Evolutionary conservation across 2,329 filamentous ascomycete species (phyloP), one percentile per base, ranked within the genome.

Genomic region (Leptographium wingfieldii): DNA sequence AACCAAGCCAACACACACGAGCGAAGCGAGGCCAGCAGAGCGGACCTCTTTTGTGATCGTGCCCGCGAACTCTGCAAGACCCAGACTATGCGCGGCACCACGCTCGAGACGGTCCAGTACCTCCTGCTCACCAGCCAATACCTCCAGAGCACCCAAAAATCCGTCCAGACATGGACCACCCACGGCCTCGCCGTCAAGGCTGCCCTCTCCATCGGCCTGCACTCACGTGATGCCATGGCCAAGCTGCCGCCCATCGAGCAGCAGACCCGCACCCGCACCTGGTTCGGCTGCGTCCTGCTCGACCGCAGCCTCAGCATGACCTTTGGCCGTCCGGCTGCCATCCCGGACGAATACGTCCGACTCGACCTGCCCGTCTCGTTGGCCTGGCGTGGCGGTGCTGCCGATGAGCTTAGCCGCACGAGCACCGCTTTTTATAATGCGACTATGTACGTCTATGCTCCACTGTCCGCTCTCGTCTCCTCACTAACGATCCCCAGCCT

Each of bases 101-200:
- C 72, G 38, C 63, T 80, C 0, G 78, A 80, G 9, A 53, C 40
- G 73, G 78, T 81, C 0, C 77, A 81, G 65, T 74, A 73, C 51
- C 70, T 81, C 9, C 69, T 82, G 0, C 61, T 82, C 0, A 72
- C 76, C 63, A 73, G 73, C 5, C 76, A 79, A 55, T 82, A 81
- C 60, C 70, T 81, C 0, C 79, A 82, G 64, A 78, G 79, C 2
- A 80, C 78, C 0, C 76, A 80, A 46, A 75, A 74, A 25, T 80
- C 79, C 0, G 70, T 80, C 2, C 74, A 80, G 59, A 76, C 80
- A 2, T 83, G 80, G 79, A 77, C 73, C 0, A 71, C 77, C 0
- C 80, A 82, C 62, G 79, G 80, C 0, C 69, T 82, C 0, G 74
- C 78, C 0, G 73, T 81, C 3, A 77, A 74, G 61, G 74, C 76